Conservation (phyloP, 805 yeast genomes). For the Komagataella populi region DNA sequence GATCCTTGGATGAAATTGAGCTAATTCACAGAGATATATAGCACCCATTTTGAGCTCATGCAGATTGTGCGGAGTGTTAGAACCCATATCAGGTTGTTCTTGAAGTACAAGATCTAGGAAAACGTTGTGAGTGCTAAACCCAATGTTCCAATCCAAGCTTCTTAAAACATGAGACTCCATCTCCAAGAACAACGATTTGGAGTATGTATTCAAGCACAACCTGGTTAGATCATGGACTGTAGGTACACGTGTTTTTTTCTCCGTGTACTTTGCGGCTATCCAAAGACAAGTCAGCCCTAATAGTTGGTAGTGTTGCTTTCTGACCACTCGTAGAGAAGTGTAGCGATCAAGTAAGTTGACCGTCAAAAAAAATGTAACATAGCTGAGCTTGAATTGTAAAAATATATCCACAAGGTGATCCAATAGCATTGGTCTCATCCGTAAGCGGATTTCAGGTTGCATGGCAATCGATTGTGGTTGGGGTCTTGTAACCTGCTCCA, state of each 20-base stretch:
- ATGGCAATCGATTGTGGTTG: constrained; percentile 8
- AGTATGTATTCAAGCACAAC: constrained; percentile 45
- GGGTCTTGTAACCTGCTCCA: constrained; percentile 17
- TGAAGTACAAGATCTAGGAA: constrained; percentile 43
- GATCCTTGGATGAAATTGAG: constrained; percentile 47
- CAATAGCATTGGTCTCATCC: constrained; percentile 12
- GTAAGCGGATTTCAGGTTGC: constrained; percentile 9
- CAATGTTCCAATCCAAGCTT: constrained; percentile 50
- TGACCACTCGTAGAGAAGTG: constrained; percentile 18
- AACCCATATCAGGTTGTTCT: constrained; percentile 2
- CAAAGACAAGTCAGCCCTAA: constrained; percentile 30
- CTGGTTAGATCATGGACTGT: constrained; percentile 35
- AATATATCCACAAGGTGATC: constrained; percentile 18
- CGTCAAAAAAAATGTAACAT: constrained; percentile 22
- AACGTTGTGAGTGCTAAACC: constrained; percentile 48
- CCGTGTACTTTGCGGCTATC: constrained; percentile 30
- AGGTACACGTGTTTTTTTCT: constrained; percentile 45
- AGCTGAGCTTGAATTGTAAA: constrained; percentile 15
- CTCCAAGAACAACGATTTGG: constrained; percentile 41
- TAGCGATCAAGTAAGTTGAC: constrained; percentile 25
- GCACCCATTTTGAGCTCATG: constrained; percentile 42
- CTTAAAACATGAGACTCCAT: constrained; percentile 59
- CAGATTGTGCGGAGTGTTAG: constrained; percentile 16
- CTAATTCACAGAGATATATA: constrained; percentile 49
- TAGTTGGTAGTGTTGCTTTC: constrained; percentile 21